Evolutionary conservation across 75 land plant genomes (phyloP).

Genomic region (Pseudotsuga menziesii): DNA sequence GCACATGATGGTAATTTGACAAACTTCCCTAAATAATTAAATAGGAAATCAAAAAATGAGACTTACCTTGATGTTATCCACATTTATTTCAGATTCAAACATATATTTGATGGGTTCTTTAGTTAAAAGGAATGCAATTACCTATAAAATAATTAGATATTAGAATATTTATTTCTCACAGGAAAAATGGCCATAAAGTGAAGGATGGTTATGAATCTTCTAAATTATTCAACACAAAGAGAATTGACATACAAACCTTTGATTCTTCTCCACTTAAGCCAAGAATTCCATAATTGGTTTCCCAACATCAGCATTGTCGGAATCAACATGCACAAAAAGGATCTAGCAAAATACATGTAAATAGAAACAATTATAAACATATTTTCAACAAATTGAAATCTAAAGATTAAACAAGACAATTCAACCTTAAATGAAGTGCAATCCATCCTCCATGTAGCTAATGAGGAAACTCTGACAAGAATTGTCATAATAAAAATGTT

Average conservation of each 20-base stretch:
- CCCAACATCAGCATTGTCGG: constrained; percentile 66
- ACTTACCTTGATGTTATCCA: constrained; percentile 69
- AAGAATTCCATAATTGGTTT: constrained; percentile 74
- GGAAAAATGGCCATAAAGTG: not conserved
- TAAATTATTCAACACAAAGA: not conserved
- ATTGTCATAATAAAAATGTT: not conserved
- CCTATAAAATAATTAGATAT: constrained; percentile 18
- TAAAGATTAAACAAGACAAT: constrained; percentile 5
- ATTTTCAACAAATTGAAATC: not conserved
- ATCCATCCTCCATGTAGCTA: not conserved
- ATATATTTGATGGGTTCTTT: constrained; percentile 66
- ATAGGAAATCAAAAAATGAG: not conserved
- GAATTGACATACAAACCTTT: constrained; percentile 19
- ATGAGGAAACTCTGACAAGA: not conserved
- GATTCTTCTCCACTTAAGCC: constrained; percentile 77
- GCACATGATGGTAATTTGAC: not conserved
- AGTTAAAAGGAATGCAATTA: constrained; percentile 54
- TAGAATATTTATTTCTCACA: not conserved
- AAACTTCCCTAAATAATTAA: not conserved
- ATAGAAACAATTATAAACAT: not conserved
- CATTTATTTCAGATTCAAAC: constrained; percentile 64
- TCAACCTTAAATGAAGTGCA: not conserved
- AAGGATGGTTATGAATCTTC: not conserved
- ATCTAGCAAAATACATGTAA: constrained; percentile 37
- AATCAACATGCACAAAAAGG: constrained; percentile 69